Conservation (phyloP, 1,139 yeast species). For the Schwanniomyces etchellsii region DNA sequence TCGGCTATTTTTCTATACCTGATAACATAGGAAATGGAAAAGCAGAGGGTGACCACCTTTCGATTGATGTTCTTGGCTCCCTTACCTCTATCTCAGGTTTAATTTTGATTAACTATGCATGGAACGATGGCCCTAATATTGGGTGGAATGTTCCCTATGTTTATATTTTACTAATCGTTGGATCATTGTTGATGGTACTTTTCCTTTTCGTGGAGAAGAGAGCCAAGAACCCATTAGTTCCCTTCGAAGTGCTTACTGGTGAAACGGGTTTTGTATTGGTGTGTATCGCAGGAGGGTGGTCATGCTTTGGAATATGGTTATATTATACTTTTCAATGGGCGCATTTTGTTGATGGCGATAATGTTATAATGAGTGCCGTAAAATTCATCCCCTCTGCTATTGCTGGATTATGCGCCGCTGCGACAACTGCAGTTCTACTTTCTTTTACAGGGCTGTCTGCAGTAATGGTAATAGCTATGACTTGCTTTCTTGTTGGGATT, state of each 20-base stretch:
- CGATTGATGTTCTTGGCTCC: conserved; percentile 47
- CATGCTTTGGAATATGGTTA: conserved; percentile 56
- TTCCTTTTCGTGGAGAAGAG: conserved; percentile 31
- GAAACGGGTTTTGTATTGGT: conserved; percentile 42
- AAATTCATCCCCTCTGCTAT: conserved; percentile 34
- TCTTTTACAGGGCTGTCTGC: conserved; percentile 31
- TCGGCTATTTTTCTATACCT: conserved; percentile 41
- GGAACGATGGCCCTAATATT: conserved; percentile 59
- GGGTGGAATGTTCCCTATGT: conserved; percentile 52
- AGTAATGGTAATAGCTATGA: conserved; percentile 42
- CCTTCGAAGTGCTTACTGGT: conserved; percentile 33
- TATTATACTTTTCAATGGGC: conserved; percentile 38
- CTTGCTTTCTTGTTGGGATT: conserved; percentile 35
- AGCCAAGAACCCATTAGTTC: conserved; percentile 42
- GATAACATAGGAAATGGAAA: conserved; percentile 18
- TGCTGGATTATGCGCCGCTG: conserved; percentile 43
- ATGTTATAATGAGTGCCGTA: conserved; percentile 34
- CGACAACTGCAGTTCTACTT: conserved; percentile 34
- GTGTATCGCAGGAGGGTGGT: conserved; percentile 54
- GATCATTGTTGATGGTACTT: conserved; percentile 27
- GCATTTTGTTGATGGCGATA: conserved; percentile 20
- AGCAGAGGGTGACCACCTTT: conserved; percentile 6
- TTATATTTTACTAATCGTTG: conserved; percentile 45
- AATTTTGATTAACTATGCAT: conserved; percentile 47
- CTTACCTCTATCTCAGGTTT: conserved; percentile 43